These are phyloP conservation scores for Aschersonia sp. DNA, from an alignment of 2,329 filamentous ascomycete genomes.

Conservation along the genomic window DNA sequence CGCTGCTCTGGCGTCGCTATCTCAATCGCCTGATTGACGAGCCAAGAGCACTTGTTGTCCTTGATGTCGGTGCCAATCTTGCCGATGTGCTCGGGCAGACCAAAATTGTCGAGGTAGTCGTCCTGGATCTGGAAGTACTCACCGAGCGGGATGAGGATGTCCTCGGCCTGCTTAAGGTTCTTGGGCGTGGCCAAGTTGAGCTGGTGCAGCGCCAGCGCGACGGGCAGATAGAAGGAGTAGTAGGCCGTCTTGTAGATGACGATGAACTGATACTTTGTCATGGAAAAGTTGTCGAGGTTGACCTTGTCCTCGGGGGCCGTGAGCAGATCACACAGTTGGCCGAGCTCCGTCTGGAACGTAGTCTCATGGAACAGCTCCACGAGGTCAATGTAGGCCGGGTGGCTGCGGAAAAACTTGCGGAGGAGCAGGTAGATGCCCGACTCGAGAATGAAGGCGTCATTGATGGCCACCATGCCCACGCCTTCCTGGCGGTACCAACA, in stretches of 20 bases:
- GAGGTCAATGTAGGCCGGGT: conserved; percentile 80
- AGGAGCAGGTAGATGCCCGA: conserved; percentile 78
- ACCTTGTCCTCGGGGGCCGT: conserved; percentile 91
- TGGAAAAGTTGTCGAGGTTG: conserved; percentile 86
- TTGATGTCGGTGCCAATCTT: conserved; percentile 98
- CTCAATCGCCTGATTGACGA: conserved; percentile 86
- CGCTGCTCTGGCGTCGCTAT: conserved; percentile 74
- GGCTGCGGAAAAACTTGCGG: conserved; percentile 82
- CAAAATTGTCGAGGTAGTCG: conserved; percentile 97
- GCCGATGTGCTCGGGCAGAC: conserved; percentile 80
- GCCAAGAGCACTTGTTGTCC: conserved; percentile 99
- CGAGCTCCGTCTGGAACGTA: conserved; percentile 86
- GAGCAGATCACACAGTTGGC: conserved; percentile 86
- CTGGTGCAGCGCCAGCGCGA: conserved; percentile 79
- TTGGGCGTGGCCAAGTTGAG: conserved; percentile 70
- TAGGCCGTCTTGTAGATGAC: conserved; percentile 99
- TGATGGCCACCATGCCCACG: conserved; percentile 94
- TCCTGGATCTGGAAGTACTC: conserved; percentile 99
- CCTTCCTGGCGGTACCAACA: conserved; percentile 91
- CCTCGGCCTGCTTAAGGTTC: conserved; percentile 79
- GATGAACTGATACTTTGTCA: conserved; percentile 94
- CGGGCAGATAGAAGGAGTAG: conserved; percentile 97
- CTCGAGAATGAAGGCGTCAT: conserved; percentile 96
- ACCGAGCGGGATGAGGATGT: conserved; percentile 91
- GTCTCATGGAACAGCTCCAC: conserved; percentile 94